Evolutionary conservation across 2,329 filamentous ascomycete genomes (phyloP), one percentile per base, ranked within the genome.

Genomic region (Davidsoniella virescens): DNA sequence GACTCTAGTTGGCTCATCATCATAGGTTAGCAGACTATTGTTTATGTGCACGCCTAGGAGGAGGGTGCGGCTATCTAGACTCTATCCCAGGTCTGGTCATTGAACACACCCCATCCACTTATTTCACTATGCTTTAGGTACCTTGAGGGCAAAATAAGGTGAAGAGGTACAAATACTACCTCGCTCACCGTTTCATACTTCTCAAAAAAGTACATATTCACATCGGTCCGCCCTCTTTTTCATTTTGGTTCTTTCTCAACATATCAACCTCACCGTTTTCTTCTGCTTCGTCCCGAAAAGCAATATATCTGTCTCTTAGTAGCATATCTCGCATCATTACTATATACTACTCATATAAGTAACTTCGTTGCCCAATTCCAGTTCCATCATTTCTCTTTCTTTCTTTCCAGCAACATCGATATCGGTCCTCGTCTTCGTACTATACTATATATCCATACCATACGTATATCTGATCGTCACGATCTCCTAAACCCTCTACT

Each of bases 151-250:
- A 33, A 12, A 33, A 33, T 12, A 9, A 9, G 26, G 26, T 33
- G 26, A 12, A 33, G 26, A 14, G 26, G 16, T 47, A 47, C 44
- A 47, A 38, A 10, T 10, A 33, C 26, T 2, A 12, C 20, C 26
- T 10, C 26, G 7, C 26, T 33, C 26, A 33, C 26, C 5, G 26
- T 33, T 33, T 12, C 6, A 33, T 8, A 18, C 33, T 18, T 23
- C 26, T 46, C 47, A 43, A 46, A 51, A 51, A 51, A 51, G 36
- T 44, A 51, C 49, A 51, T 51, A 51, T 51, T 51, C 17, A 33
- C 26, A 25, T 20, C 26, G 26, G 20, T 38, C 29, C 43, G 18
- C 49, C 49, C 49, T 42, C 14, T 12, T 20, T 23, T 39, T n/a
- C 20, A n/a, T 17, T 46, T 20, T 17, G 5, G 14, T 18, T 42